Conservation (phyloP, 2,329 filamentous ascomycete genomes). For the Aspergillus pseudoglaucus region DNA sequence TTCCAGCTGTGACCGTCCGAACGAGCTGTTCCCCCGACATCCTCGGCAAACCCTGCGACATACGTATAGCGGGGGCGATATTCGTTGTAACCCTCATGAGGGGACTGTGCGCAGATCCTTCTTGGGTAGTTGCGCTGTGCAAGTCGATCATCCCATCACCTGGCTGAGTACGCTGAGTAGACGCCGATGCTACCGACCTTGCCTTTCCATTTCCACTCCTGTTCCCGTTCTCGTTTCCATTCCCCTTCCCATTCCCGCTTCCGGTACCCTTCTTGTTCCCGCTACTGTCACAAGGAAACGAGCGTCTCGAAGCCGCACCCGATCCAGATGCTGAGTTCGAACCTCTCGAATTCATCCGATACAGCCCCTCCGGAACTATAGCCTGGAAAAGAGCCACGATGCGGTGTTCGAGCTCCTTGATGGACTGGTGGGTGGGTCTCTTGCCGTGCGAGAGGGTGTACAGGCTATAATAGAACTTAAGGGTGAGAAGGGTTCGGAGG, state of each 20-base stretch:
- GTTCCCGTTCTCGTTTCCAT: no score
- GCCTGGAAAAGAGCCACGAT: conserved; percentile 16
- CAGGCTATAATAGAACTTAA: neutral
- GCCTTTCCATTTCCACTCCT: no score
- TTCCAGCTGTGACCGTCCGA: neutral
- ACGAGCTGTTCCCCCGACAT: neutral
- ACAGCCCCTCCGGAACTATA: conserved; percentile 9
- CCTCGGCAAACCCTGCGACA: conserved; percentile 2
- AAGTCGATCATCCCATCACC: neutral
- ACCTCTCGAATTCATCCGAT: neutral
- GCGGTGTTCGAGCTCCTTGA: conserved; percentile 16
- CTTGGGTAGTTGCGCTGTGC: neutral
- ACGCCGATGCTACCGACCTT: no score
- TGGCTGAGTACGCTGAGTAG: no score
- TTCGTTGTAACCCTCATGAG: conserved; percentile 3
- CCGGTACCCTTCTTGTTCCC: no score
- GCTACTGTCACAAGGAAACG: no score
- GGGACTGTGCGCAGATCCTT: neutral
- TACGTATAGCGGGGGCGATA: conserved; percentile 3
- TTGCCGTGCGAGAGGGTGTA: neutral
- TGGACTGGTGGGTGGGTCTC: conserved; percentile 8
- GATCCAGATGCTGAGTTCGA: neutral
- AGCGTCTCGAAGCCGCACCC: no score
- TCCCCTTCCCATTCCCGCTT: no score
- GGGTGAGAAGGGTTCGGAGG: neutral